Evolutionary conservation across 129 eudicot genomes (phyloP).

Genomic region (Lactuca sativa): DNA sequence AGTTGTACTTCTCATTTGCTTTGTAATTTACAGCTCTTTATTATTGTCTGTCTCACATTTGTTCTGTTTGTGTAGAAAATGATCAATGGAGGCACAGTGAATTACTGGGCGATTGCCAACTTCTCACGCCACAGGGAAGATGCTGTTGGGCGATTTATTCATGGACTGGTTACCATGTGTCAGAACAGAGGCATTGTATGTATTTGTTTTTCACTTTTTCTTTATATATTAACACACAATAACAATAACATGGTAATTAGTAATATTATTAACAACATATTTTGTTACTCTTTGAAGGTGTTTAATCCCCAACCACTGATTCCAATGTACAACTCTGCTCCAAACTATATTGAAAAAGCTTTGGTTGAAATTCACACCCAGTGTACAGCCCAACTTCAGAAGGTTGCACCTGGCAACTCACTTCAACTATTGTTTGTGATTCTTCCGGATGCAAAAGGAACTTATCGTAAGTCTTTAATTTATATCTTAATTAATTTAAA

Average conservation of each 20-base stretch:
- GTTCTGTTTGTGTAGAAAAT: conserved; percentile 51
- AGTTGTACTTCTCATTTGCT: background rate
- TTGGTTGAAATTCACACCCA: conserved; percentile 35
- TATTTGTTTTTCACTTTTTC: background rate
- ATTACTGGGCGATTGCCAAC: conserved; percentile 60
- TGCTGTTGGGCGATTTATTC: conserved; percentile 38
- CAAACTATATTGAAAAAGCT: conserved; percentile 44
- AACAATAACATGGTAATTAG: no score
- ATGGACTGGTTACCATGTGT: conserved; percentile 58
- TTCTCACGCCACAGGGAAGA: conserved; percentile 47
- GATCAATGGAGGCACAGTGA: conserved; percentile 60
- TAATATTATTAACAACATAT: no score
- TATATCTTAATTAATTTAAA: background rate
- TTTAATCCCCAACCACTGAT: conserved; percentile 54
- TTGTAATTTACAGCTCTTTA: background rate
- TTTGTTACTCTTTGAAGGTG: conserved; percentile 31
- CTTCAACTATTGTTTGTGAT: conserved; percentile 69
- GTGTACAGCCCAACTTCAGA: conserved; percentile 17
- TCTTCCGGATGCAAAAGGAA: conserved; percentile 69
- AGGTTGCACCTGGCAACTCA: conserved; percentile 23
- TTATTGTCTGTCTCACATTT: background rate
- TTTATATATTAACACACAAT: background rate
- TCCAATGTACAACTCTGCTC: conserved; percentile 18
- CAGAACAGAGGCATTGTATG: conserved; percentile 77
- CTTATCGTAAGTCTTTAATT: conserved; percentile 56